Evolutionary conservation across 2,329 filamentous ascomycete genomes (phyloP), one percentile per base, ranked within the genome.

Genomic region (Fusarium poae): DNA sequence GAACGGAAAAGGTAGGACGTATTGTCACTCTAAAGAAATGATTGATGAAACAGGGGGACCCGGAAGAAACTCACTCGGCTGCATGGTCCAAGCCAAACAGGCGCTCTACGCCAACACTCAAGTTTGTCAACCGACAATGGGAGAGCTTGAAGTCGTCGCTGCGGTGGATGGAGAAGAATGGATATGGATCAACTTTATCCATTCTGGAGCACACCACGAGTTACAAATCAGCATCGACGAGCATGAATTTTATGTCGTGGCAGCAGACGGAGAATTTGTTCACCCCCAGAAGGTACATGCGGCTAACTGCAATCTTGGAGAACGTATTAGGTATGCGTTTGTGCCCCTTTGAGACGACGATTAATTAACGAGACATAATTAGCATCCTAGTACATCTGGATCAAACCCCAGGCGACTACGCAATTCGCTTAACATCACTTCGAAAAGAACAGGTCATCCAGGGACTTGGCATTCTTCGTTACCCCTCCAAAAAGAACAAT

Each of bases 141-240:
- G 30, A 3, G 30, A 35, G 16, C 21, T 49, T 20, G 46, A 49
- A 35, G 21, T 49, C 1, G 4, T 49, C 5, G 2, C 12, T 1
- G 46, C 21, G 21, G 6, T 3, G 2, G 30, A 25, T 3, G 46
- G 46, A 34, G 46, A 49, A 34, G 30, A 49, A 25, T 49, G 46
- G 46, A n/a, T 49, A 7, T 49, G 46, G 46, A 49, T 49, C 8
- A 49, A 49, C 30, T 35, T 49, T 16, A 49, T 49, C 6, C 46
- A 49, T 15, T 49, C 46, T 35, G 46, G 46, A 15, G 46, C 46
- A n/a, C 46, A 49, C 18, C 46, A 49, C 13, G 46, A 49, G 16
- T 21, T 49, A 1, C 46, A 49, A n/a, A 49, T 49, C 12, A 49
- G 46, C 9, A 12, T 49, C 2, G 46, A 35, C 2, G 46, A 49